Percentiles rank a stretch among this genome's conserved stretches.
These are phyloP conservation scores for Tagetes patula DNA, from an alignment of 129 eudicot species.

Conservation along the genomic window DNA sequence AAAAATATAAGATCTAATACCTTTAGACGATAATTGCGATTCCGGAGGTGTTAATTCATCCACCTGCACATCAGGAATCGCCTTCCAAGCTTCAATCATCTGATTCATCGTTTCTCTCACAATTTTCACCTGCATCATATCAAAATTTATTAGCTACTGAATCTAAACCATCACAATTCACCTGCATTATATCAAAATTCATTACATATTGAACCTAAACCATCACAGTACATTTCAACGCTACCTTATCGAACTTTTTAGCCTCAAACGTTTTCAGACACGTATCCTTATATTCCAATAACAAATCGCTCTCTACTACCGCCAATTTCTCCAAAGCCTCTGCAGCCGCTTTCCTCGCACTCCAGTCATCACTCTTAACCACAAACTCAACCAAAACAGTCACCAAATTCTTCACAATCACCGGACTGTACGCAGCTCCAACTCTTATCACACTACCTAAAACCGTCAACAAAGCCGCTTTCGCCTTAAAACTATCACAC, in stretches of 20 bases:
- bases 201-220: slow-evolving; percentile 13
- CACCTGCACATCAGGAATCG: slow-evolving; percentile 63
- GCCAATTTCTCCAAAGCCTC: slow-evolving; percentile 69
- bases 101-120: slow-evolving; percentile 83
- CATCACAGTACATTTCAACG: neutral
- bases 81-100: slow-evolving; percentile 91
- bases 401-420: slow-evolving; percentile 49
- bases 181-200: slow-evolving; percentile 43
- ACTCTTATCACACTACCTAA: slow-evolving; percentile 61
- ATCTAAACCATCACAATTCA: slow-evolving; percentile 15
- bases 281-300: slow-evolving; percentile 51
- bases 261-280: slow-evolving; percentile 78
- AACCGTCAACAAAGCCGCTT: slow-evolving; percentile 63
- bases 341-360: slow-evolving; percentile 76
- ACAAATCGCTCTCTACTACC: slow-evolving; percentile 43
- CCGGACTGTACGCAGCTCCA: slow-evolving; percentile 46
- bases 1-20: slow-evolving; percentile 30
- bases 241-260: slow-evolving; percentile 74
- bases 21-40: slow-evolving; percentile 57
- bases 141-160: slow-evolving; percentile 4
- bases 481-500: slow-evolving; percentile 76
- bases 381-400: slow-evolving; percentile 60
- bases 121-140: slow-evolving; percentile 62
- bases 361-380: slow-evolving; percentile 77
- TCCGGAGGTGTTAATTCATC: slow-evolving; percentile 52